These are phyloP conservation scores for Trichothecium sympodiale DNA, from an alignment of 2,329 filamentous ascomycete species.

Conservation along the genomic window DNA sequence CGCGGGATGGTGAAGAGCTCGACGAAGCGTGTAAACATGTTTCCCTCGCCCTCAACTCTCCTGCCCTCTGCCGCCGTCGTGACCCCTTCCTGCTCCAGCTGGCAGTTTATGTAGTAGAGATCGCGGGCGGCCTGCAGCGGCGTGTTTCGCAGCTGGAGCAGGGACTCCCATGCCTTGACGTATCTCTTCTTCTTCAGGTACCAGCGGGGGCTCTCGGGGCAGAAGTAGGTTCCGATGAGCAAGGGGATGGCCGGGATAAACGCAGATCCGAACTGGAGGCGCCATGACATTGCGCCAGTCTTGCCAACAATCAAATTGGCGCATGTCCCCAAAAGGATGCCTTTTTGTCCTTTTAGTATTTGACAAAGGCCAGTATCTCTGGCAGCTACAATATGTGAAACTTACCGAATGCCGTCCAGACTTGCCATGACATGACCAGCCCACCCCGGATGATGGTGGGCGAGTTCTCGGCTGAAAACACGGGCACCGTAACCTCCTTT, in stretches of 20 bases:
- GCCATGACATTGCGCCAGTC: conserved; percentile 12
- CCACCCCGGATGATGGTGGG: conserved; percentile 60
- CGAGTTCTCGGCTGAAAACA: conserved; percentile 64
- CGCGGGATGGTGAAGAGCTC: conserved; percentile 60
- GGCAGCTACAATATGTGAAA: no score
- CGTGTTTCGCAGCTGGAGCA: conserved; percentile 38
- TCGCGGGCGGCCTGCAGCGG: conserved; percentile 47
- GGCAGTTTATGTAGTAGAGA: conserved; percentile 41
- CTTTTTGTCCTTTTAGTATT: conserved; percentile 6
- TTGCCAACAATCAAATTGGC: conserved; percentile 19
- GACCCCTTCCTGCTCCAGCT: conserved; percentile 26
- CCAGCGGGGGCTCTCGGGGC: conserved; percentile 55
- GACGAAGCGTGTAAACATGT: conserved; percentile 29
- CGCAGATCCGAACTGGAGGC: conserved; percentile 20
- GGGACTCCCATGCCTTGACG: conserved; percentile 45
- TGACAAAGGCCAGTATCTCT: no score
- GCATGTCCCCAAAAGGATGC: conserved; percentile 31
- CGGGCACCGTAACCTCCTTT: conserved; percentile 55
- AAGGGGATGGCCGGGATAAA: conserved; percentile 48
- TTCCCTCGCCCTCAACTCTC: no score
- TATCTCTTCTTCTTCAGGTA: conserved; percentile 54
- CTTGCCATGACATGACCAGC: conserved; percentile 68
- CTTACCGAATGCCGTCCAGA: background rate
- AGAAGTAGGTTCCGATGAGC: conserved; percentile 43
- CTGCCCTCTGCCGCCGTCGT: no score